These are phyloP conservation scores for Capronia coronata DNA, from an alignment of 2,329 filamentous ascomycete genomes.

Conservation along the genomic window DNA sequence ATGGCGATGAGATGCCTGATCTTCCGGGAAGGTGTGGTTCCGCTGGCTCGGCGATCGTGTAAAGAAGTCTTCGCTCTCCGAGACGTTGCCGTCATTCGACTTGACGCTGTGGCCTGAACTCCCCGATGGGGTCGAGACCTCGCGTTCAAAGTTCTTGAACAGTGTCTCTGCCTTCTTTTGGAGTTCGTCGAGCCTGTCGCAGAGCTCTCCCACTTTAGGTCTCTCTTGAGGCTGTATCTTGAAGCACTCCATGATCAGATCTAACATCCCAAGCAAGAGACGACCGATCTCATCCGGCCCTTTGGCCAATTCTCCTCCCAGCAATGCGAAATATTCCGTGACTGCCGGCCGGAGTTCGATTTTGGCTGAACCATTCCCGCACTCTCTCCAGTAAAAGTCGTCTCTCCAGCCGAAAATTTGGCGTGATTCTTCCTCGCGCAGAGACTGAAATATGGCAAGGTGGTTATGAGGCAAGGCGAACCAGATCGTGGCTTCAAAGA, in stretches of 20 bases:
- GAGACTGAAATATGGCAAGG: neutral
- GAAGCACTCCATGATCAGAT: neutral
- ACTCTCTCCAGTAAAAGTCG: neutral
- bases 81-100: neutral
- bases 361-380: too few species aligned
- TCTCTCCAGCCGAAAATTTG: neutral
- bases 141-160: neutral
- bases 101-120: neutral
- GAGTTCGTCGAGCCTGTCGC: slow-evolving; percentile 1
- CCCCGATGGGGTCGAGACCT: neutral
- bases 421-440: neutral
- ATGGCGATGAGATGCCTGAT: neutral
- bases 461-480: neutral
- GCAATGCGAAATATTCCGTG: neutral
- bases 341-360: neutral
- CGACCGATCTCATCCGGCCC: neutral
- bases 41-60: neutral
- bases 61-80: neutral
- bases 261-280: neutral
- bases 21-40: neutral
- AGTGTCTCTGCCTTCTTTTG: slow-evolving; percentile 1
- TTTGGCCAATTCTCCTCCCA: neutral
- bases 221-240: neutral
- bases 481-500: slow-evolving; percentile 7
- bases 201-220: neutral